These are phyloP conservation scores for Sonneratia alba DNA, from an alignment of 345 rosid species.

Conservation along the genomic window DNA sequence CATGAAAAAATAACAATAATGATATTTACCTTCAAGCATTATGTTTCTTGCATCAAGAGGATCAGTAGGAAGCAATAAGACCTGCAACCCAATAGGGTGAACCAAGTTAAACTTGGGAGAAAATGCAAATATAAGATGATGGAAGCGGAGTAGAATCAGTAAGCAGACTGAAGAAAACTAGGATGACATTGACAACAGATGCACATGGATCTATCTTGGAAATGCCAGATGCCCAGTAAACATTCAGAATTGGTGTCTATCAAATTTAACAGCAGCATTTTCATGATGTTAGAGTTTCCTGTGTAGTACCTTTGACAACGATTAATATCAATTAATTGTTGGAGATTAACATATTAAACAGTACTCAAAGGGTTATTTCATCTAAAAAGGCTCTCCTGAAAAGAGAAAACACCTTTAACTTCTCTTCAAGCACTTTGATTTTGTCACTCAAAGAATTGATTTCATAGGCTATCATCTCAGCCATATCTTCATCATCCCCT, in stretches of 20 bases:
- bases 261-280: not conserved
- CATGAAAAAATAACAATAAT: not conserved
- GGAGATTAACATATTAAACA: not conserved
- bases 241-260: not conserved
- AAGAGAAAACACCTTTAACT: conserved; percentile 52
- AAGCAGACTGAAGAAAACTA: not conserved
- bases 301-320: not conserved
- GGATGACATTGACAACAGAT: not conserved
- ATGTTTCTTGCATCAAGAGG: conserved; percentile 96
- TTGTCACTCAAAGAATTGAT: conserved; percentile 52
- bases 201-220: not conserved
- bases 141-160: not conserved
- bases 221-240: not conserved
- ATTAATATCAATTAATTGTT: not conserved
- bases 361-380: not conserved
- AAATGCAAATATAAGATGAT: not conserved
- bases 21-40: conserved; percentile 80
- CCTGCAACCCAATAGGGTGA: conserved; percentile 21
- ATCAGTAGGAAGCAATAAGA: conserved; percentile 73
- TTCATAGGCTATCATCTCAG: conserved; percentile 82
- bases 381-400: not conserved
- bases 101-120: not conserved
- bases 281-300: not conserved
- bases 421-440: conserved; percentile 67
- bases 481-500: conserved; percentile 80